These are phyloP conservation scores for Durio zibethinus DNA, from an alignment of 345 rosid species.

Conservation along the genomic window DNA sequence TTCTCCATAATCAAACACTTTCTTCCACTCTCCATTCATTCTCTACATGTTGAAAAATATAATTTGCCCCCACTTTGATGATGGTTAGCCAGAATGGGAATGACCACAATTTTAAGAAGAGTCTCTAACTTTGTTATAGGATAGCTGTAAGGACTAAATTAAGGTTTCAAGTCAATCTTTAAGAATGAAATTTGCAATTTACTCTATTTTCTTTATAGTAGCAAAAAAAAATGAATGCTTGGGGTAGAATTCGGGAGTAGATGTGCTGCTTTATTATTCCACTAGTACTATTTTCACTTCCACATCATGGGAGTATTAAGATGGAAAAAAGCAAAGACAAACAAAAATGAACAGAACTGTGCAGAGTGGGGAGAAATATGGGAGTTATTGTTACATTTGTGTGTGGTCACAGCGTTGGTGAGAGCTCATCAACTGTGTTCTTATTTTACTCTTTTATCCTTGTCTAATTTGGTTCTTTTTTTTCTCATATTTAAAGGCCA, in stretches of 20 bases:
- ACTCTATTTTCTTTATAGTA: background rate
- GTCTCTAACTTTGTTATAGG: background rate
- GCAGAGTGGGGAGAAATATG: background rate
- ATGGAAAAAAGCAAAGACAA: background rate
- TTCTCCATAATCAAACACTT: background rate
- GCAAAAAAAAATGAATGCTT: background rate
- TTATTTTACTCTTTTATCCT: constrained; percentile 2
- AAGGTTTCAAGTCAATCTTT: background rate
- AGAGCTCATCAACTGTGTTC: background rate
- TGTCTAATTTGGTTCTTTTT: background rate
- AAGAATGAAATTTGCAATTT: background rate
- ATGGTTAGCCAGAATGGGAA: background rate
- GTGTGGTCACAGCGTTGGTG: background rate
- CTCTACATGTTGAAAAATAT: background rate
- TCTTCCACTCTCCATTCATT: background rate
- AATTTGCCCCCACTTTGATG: background rate
- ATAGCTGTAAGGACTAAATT: background rate
- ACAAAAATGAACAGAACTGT: background rate
- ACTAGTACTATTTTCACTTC: background rate
- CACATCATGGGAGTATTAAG: background rate
- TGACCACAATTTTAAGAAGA: background rate
- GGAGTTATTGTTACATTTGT: background rate
- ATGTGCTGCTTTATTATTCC: background rate
- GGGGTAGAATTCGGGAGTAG: background rate
- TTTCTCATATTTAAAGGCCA: background rate